Conservation (phyloP, 2,329 filamentous ascomycete genomes). For the Hypomyces perniciosus region DNA sequence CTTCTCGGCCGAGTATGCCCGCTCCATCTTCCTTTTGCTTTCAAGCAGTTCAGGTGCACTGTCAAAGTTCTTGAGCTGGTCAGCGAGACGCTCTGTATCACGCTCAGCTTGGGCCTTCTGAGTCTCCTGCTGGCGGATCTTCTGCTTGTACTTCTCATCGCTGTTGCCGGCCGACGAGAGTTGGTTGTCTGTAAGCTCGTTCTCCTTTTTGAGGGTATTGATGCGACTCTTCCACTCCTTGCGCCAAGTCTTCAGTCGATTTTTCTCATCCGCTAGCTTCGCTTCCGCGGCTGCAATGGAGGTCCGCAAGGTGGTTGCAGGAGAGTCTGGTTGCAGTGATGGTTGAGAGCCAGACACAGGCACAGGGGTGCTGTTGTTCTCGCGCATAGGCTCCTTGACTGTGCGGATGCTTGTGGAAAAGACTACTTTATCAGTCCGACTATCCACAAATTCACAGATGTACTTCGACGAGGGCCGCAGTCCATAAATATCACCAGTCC, state of each 20-base stretch:
- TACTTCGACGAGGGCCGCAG: conserved; percentile 69
- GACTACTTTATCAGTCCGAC: conserved; percentile 57
- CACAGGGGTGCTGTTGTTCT: conserved; percentile 25
- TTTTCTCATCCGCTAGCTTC: conserved; percentile 63
- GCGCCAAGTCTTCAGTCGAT: conserved; percentile 61
- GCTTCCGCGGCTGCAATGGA: conserved; percentile 68
- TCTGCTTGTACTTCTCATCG: conserved; percentile 70
- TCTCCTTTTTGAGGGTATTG: conserved; percentile 64
- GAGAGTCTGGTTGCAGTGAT: conserved; percentile 66
- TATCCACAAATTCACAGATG: conserved; percentile 70
- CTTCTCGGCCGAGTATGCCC: conserved; percentile 49
- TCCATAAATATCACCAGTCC: conserved; percentile 66
- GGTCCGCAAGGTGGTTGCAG: conserved; percentile 68
- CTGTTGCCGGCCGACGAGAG: conserved; percentile 64
- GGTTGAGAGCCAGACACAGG: conserved; percentile 43
- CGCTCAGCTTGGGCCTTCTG: conserved; percentile 61
- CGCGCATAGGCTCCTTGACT: conserved; percentile 37
- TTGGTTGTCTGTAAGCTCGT: conserved; percentile 60
- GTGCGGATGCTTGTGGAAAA: conserved; percentile 70
- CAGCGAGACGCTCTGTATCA: conserved; percentile 48
- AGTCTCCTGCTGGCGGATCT: conserved; percentile 68
- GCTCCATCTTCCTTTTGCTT: conserved; percentile 50
- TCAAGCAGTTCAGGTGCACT: conserved; percentile 57
- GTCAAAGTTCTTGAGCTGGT: conserved; percentile 58
- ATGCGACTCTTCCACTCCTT: conserved; percentile 69